Evolutionary conservation across 1,139 yeast genomes (phyloP), one percentile per base, ranked within the genome.

Genomic region (Chernovozyma aurita): DNA sequence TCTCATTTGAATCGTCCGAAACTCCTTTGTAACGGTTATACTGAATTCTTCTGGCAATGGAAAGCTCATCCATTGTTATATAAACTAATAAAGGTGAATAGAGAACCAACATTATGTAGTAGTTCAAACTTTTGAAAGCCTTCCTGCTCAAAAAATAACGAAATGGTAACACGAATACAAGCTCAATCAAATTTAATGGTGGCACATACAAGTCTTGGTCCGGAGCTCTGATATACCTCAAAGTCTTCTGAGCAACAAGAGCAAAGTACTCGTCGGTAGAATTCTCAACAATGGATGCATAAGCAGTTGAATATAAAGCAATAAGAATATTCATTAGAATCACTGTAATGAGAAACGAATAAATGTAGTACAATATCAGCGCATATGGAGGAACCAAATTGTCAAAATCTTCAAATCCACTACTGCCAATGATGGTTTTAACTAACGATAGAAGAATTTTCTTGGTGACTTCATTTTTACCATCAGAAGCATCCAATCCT

Each of bases 401-500:
- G 32, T 78, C 78, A 48, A 85, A 81, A 36, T 82, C 80, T 28
- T 70, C 77, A 50, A 85, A 85, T 39, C 82, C 78, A 1, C 92
- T 85, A 4, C 76, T 80, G 9, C 88, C 86, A 46, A 86, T 67
- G 5, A 85, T 75, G 0, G 94, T 82, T 42, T 82, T 76, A 28
- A 83, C 67, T 61, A 87, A 70, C 22, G 83, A 80, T 15, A 78
- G 63, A 33, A 86, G 59, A 32, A 86, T 80, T 32, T 76, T 68
- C 28, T 65, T 61, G 1, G 95, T 83, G 27, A 85, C 83, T 47
- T 86, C 95, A 43, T 81, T 69, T 41, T 75, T 76, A 44, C 95
- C 95, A 57, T 87, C 96, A 6, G 94, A 83, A 24, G 86, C 83
- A 59, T 87, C 96, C 38, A 87, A 66, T 2, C 95, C 95, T 34